phyloP scores from a whole-genome alignment of 2,329 filamentous ascomycete species.

The Xylariaceae sp. region DNA sequence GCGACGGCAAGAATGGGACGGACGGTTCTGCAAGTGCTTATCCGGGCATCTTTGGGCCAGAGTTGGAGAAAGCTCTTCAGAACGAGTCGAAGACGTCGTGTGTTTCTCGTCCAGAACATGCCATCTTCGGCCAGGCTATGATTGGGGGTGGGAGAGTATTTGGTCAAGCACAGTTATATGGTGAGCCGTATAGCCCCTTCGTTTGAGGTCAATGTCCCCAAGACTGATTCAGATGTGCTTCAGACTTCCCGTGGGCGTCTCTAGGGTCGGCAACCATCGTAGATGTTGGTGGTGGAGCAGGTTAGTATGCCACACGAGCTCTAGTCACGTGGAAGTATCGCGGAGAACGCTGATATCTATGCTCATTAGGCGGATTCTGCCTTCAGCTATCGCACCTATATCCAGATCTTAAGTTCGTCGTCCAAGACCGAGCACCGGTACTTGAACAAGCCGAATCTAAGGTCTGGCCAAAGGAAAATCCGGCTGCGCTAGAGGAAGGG shows the following conservation, averaged over 20 bases:
- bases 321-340: background rate
- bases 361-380: conserved; percentile 38
- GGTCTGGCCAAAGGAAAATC: background rate
- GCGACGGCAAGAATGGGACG: conserved; percentile 9
- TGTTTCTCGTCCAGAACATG: conserved; percentile 26
- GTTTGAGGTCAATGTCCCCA: no score
- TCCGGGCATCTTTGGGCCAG: conserved; percentile 37
- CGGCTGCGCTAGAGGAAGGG: conserved; percentile 5
- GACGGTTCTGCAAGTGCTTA: conserved; percentile 24
- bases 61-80: conserved; percentile 13
- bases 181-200: conserved; percentile 1
- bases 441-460: background rate
- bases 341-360: no score
- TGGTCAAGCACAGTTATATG: conserved; percentile 27
- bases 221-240: no score
- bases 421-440: background rate
- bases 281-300: conserved; percentile 29
- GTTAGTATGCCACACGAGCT: conserved; percentile 7
- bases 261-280: conserved; percentile 27
- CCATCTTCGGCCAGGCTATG: conserved; percentile 32
- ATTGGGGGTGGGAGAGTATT: conserved; percentile 28
- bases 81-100: background rate
- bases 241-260: conserved; percentile 30
- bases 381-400: conserved; percentile 44
- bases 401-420: conserved; percentile 37